Percentiles rank a stretch among this genome's conserved stretches.
Evolutionary conservation across 2,329 filamentous ascomycete species (phyloP).

Genomic region (Cyphellophora attinorum): DNA sequence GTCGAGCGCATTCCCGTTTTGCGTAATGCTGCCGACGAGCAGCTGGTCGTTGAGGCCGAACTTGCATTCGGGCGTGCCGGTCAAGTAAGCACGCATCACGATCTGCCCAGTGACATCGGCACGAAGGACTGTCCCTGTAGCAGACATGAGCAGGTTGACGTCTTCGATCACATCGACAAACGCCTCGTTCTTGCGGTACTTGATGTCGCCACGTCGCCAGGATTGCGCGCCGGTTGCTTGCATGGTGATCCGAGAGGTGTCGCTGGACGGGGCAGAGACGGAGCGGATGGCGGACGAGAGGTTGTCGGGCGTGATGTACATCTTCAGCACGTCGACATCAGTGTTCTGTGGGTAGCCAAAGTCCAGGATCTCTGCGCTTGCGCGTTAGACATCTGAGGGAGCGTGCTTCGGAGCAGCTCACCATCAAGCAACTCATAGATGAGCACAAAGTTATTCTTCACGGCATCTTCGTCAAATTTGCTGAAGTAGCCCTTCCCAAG

Average conservation of each 20-base stretch:
- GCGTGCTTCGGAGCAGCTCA: too few relatives aligned
- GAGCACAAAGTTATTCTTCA: conserved; percentile 99
- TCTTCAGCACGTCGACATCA: conserved; percentile 96
- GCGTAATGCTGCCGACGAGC: conserved; percentile 68
- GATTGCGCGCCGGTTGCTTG: conserved; percentile 94
- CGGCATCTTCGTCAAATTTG: conserved; percentile 97
- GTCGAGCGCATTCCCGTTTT: conserved; percentile 45
- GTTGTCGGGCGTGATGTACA: conserved; percentile 99
- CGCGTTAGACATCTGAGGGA: too few relatives aligned
- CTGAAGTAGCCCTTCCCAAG: conserved; percentile 94
- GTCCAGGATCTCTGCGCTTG: conserved; percentile 74
- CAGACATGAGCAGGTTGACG: conserved; percentile 98
- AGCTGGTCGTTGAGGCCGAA: conserved; percentile 95
- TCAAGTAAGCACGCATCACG: conserved; percentile 95
- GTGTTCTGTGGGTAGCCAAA: conserved; percentile 99
- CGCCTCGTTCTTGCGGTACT: conserved; percentile 98
- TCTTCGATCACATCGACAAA: conserved; percentile 99
- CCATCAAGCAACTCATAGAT: conserved; percentile 95
- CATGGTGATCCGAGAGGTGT: conserved; percentile 98
- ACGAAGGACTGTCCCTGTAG: conserved; percentile 84
- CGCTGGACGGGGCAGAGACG: conserved; percentile 46
- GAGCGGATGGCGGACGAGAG: conserved; percentile 65
- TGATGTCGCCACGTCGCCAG: conserved; percentile 94
- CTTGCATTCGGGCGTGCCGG: conserved; percentile 95
- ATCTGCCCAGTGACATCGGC: conserved; percentile 97